Evolutionary conservation across 805 yeast genomes (phyloP), one percentile per base, ranked within the genome.

Genomic region (Yamadazyma kitorensis): DNA sequence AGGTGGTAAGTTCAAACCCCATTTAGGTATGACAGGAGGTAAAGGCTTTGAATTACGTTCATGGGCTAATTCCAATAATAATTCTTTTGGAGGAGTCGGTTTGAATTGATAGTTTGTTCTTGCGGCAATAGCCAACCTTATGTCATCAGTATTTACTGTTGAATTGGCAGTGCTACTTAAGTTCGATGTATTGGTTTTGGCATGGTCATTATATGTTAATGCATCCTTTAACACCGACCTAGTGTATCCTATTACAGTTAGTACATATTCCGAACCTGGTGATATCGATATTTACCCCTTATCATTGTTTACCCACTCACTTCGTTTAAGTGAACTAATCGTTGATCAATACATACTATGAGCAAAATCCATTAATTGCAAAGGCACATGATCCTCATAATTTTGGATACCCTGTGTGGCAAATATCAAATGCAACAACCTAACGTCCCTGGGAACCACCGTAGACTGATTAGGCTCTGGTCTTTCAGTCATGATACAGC

Each of bases 311-410:
- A 9, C 15, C 8, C 17, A 17, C 20, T 16, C 12, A 13, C n/a
- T 28, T 15, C 11, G 23, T 11, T 24, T 10, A 11, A 17, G 12
- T 16, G 7, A n/a, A 28, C n/a, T 11, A 8, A 10, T 16, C 14
- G 23, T n/a, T n/a, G n/a, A 21, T 6, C 17, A 26, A 23, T 25
- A 41, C 45, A 31, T 41, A 41, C 47, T 61, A 60, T 86, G 82
- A 10, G 98, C 98, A 66, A 93, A 93, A 57, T 93, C 98, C 95
- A 94, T 87, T 38, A 93, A 69, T 57, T 93, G 98, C 16, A 94
- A 59, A 0, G 98, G 96, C 3, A 93, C 98, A 38, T 88, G 95
- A 53, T 93, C 98, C 56, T 93, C 96, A 60, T 91, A 93, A 40
- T 83, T 78, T 37, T 83, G 86, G 17, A 93, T 85, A 1, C 95